A percentile compares a stretch with the other conserved stretches of the same genome.
Evolutionary conservation across 192 early-diverging fungal genomes (phyloP).

Genomic region (Ambispora gerdemannii): DNA sequence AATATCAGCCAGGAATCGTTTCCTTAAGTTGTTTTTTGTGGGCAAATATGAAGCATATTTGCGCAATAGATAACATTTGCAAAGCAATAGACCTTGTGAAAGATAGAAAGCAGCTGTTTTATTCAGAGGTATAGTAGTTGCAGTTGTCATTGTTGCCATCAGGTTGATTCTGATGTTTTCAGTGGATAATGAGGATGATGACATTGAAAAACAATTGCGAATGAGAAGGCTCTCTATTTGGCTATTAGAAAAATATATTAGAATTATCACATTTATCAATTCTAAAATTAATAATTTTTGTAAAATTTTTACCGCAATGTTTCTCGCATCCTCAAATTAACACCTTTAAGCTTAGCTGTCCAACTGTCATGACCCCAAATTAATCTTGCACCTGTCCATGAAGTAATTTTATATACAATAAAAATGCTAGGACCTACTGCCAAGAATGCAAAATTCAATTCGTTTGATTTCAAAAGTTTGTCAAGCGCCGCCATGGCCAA

Average conservation of each 20-base stretch:
- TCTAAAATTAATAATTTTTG: slow-evolving; percentile 47
- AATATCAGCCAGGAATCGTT: slow-evolving; percentile 74
- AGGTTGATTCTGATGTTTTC: no score
- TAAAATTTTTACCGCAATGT: slow-evolving; percentile 56
- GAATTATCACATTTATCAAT: no score
- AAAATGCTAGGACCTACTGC: slow-evolving; percentile 72
- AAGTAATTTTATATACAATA: slow-evolving; percentile 49
- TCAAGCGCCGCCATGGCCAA: slow-evolving; percentile 89
- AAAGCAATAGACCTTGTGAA: slow-evolving; percentile 65
- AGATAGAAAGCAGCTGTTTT: no score
- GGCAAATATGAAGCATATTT: slow-evolving; percentile 47
- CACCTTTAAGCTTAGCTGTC: slow-evolving; percentile 37
- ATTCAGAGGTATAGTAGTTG: no score
- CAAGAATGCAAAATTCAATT: slow-evolving; percentile 92
- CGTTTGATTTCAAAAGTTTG: slow-evolving; percentile 89
- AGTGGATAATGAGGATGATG: no score
- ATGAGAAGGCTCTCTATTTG: no score
- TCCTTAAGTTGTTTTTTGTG: slow-evolving; percentile 44
- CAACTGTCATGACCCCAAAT: slow-evolving; percentile 43
- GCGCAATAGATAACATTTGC: slow-evolving; percentile 60
- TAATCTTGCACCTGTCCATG: slow-evolving; percentile 36
- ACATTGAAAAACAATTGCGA: no score
- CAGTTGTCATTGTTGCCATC: no score
- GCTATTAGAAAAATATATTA: no score
- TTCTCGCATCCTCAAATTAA: slow-evolving; percentile 35